Percentiles rank a stretch among this genome's conserved stretches.
These are phyloP conservation scores for Mycena maculata DNA, from an alignment of 768 basidiomycete genomes.

Conservation along the genomic window DNA sequence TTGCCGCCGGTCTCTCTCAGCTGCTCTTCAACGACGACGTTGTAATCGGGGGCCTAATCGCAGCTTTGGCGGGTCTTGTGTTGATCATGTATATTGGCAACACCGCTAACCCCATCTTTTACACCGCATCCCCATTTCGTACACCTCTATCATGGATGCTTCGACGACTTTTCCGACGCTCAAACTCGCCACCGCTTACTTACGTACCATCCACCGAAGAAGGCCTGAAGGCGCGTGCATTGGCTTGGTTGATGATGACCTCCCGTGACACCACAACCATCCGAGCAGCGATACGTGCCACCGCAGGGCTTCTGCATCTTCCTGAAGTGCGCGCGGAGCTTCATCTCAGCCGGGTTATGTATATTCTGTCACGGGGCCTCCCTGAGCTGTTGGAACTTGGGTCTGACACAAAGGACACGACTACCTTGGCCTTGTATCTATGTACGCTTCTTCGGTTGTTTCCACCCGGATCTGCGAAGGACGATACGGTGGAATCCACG, in stretches of 20 bases:
- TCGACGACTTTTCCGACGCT: background rate
- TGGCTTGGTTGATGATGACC: background rate
- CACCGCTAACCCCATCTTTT: background rate
- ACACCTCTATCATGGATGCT: background rate
- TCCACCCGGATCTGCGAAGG: no score
- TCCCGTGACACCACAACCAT: background rate
- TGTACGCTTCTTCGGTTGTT: no score
- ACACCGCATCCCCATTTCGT: slow-evolving; percentile 4
- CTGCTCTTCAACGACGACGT: background rate
- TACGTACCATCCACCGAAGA: background rate
- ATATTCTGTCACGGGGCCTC: no score
- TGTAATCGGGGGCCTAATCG: background rate
- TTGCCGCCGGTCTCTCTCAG: background rate
- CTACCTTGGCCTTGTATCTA: no score
- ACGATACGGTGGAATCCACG: no score
- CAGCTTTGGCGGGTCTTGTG: background rate
- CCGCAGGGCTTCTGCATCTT: background rate
- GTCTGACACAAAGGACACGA: no score
- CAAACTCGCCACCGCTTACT: background rate
- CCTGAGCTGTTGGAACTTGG: no score
- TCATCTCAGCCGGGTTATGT: no score
- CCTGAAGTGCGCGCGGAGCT: no score
- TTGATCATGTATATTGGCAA: background rate
- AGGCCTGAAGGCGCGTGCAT: background rate
- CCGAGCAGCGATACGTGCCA: background rate